Evolutionary conservation across 371 early-diverging fungal genomes (phyloP), one percentile per base, ranked within the genome.

Genomic region (Batkoa obscura): DNA sequence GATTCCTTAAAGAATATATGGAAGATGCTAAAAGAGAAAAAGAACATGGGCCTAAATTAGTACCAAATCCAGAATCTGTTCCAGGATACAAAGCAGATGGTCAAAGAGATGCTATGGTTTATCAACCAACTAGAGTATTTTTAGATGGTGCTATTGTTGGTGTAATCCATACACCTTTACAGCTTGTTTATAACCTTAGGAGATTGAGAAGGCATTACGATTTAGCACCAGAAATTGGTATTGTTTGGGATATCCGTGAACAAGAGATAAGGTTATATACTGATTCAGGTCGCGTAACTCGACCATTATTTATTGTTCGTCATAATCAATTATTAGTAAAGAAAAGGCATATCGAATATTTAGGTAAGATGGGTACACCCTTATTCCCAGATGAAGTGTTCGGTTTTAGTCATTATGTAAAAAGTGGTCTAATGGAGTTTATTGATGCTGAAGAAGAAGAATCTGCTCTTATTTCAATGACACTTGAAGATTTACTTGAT

Each of bases 371-470:
- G 37, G 13, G 5, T 2, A 31, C 4, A 10, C 34, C 34, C 12
- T 46, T 17, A 17, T 37, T 15, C 37, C 56, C 36, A n/a, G 39
- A 17, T 12, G n/a, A n/a, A n/a, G n/a, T n/a, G n/a, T 78, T 74
- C 61, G 73, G 68, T 15, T 97, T 92, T 88, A 71, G 76, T 34
- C 75, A 86, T 50, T 66, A 99, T 54, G 72, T 99, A 60, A 62
- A 71, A 1, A 76, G 83, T 43, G 98, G 99, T 57, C 68, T 89
- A 49, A 79, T 98, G 6, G 99, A 99, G 77, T 97, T 85, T 66
- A 75, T 99, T 43, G 99, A 99, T 67, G 96, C 95, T 0, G 95
- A 97, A 60, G 99, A 99, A 76, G 99, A 99, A 70, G 98, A 99
- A 68, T 88, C 87, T 2, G 76, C 83, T 45, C 83, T 97, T 83